Evolutionary conservation across 2,329 filamentous ascomycete species (phyloP), one percentile per base, ranked within the genome.

Genomic region (Coccinonectria pachysandricola): DNA sequence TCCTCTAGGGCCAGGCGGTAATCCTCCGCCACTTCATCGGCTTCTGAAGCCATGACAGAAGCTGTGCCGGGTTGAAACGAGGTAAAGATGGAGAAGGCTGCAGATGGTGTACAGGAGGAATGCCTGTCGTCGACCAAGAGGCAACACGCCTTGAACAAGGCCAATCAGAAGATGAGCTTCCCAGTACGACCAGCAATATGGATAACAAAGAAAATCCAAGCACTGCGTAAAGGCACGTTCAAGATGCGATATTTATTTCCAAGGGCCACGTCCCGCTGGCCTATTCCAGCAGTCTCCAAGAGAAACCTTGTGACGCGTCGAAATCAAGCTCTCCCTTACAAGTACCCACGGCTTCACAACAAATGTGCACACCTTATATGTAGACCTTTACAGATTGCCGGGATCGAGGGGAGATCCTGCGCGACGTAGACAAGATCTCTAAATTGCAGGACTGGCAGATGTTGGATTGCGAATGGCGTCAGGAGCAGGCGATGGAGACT

Each of bases 1-100:
- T 95, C 88, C 60, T 93, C 83, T 52, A 98, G 66, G 28, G 87
- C 91, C 50, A 85, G 82, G 54, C 81, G 83, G 62, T 94, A 98
- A 61, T 96, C 91, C 57, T 88, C 81, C 37, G 87, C 87, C 45
- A 98, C 84, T 60, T 93, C 86, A 54, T 83, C 85, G 39, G 81
- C 60, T 40, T 67, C 64, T 45, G 63, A 59, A 34, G 61, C 59
- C 64, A 68, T 70, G n/a, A n/a, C n/a, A n/a, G n/a, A n/a, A n/a
- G n/a, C n/a, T n/a, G n/a, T n/a, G n/a, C n/a, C n/a, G n/a, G n/a
- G n/a, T n/a, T n/a, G n/a, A n/a, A 25, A 21, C 8, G 25, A 32
- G 22, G 15, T 15, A 23, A 25, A 18, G 23, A 19, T 24, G 28
- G 28, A 25, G 28, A 23, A 25, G 28, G 33, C 12, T 31, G 30